Conservation (phyloP, 2,329 filamentous ascomycete species). For the Dactylellina cionopaga region DNA sequence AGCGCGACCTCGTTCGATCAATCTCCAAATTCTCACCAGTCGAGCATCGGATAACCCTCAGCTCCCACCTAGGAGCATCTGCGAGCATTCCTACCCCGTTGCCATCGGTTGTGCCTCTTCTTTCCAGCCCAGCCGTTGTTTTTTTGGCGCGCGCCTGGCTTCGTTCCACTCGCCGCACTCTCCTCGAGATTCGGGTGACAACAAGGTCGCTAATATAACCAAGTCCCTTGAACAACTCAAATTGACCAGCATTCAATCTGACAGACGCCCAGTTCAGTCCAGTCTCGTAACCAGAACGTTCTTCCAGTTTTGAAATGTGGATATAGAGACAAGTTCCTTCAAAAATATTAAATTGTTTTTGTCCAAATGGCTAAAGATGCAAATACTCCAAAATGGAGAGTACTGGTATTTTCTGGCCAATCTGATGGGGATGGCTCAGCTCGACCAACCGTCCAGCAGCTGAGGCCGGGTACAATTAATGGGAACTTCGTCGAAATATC, state of each 20-base stretch:
- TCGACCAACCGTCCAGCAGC: conserved; percentile 35
- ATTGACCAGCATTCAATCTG: no score
- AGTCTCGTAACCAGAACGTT: no score
- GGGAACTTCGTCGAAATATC: conserved; percentile 31
- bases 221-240: conserved; percentile 25
- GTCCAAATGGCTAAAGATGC: conserved; percentile 42
- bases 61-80: background rate
- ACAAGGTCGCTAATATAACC: conserved; percentile 20
- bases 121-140: background rate
- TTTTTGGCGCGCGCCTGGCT: background rate
- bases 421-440: conserved; percentile 45
- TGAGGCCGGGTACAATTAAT: conserved; percentile 9
- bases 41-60: background rate
- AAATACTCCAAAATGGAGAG: conserved; percentile 37
- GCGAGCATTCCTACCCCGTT: background rate
- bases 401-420: conserved; percentile 38
- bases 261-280: no score
- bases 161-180: background rate
- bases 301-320: conserved; percentile 4
- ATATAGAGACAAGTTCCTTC: background rate
- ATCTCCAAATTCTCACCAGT: background rate
- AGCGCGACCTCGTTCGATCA: conserved; percentile 18
- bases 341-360: background rate
- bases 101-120: background rate
- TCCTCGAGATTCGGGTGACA: conserved; percentile 13